Percentiles rank a stretch among this genome's conserved stretches.
These are phyloP conservation scores for Huntiella bhutanensis DNA, from an alignment of 2,329 filamentous ascomycete species.

Conservation along the genomic window DNA sequence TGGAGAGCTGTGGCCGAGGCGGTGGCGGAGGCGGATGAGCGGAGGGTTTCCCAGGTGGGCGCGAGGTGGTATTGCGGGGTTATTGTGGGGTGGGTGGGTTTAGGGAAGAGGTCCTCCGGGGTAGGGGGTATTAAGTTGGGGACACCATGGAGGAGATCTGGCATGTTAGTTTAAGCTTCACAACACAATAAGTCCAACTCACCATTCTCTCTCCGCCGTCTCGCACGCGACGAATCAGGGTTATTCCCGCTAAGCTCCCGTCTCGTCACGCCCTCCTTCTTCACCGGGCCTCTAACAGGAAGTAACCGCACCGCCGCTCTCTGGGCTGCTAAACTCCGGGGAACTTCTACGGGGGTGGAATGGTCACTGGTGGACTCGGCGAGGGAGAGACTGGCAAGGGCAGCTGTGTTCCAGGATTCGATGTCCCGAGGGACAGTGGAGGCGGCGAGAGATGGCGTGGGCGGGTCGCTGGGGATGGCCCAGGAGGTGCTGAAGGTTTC, in stretches of 20 bases:
- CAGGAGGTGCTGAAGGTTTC: conserved; percentile 1
- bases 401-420: conserved; percentile 45
- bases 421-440: conserved; percentile 25
- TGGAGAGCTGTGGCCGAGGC: conserved; percentile 23
- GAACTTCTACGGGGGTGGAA: conserved; percentile 48
- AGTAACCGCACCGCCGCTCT: conserved; percentile 12
- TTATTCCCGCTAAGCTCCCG: conserved; percentile 69
- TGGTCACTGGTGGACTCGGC: conserved; percentile 35
- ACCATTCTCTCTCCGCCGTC: conserved; percentile 94
- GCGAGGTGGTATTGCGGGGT: conserved; percentile 75
- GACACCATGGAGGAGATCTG: conserved; percentile 65
- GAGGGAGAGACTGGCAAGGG: conserved; percentile 36
- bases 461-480: conserved; percentile 10
- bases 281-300: conserved; percentile 27
- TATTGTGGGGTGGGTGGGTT: conserved; percentile 54
- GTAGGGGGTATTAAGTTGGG: conserved; percentile 71
- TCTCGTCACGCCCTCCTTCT: conserved; percentile 35
- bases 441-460: conserved; percentile 4
- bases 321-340: conserved; percentile 11
- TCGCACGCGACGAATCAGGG: conserved; percentile 71
- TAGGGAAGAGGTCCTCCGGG: conserved; percentile 64
- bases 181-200: conserved; percentile 15
- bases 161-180: background rate
- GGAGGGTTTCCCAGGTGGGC: conserved; percentile 53
- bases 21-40: conserved; percentile 31